phyloP scores from a whole-genome alignment of 805 yeast genomes.

The Barnettozyma californica region DNA sequence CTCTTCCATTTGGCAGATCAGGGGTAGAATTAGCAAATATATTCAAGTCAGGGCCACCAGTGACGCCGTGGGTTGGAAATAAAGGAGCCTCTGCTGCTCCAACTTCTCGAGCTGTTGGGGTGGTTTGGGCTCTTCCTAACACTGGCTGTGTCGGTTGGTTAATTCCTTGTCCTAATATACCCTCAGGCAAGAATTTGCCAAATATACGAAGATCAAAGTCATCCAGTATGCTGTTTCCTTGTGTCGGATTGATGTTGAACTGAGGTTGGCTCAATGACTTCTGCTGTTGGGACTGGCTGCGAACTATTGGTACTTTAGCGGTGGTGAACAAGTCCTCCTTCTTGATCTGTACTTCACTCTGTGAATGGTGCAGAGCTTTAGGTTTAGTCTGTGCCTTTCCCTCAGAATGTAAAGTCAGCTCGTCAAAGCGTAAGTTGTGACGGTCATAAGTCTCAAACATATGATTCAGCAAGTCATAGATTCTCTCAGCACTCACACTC shows the following conservation, averaged over 20 bases:
- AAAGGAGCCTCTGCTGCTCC: not conserved
- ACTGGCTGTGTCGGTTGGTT: not conserved
- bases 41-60: not conserved
- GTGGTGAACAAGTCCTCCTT: not conserved
- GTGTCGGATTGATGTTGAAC: constrained; percentile 5
- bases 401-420: constrained; percentile 7
- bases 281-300: not conserved
- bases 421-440: constrained; percentile 49
- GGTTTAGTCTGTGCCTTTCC: not conserved
- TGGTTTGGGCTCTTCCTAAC: not conserved
- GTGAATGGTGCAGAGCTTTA: constrained; percentile 26
- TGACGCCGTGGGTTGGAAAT: not conserved
- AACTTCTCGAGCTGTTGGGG: not conserved
- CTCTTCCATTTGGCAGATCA: not conserved
- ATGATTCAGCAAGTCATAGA: constrained; percentile 70
- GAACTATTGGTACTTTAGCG: not conserved
- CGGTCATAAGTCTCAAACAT: constrained; percentile 74
- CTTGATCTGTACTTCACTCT: constrained; percentile 34
- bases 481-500: constrained; percentile 73
- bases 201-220: constrained; percentile 77
- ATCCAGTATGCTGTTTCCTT: constrained; percentile 58
- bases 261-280: not conserved
- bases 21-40: not conserved
- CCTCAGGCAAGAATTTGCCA: constrained; percentile 77
- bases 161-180: constrained; percentile 44